Evolutionary conservation across 2,329 filamentous ascomycete species (phyloP), one percentile per base, ranked within the genome.

Genomic region (Coniochaeta ligniaria): DNA sequence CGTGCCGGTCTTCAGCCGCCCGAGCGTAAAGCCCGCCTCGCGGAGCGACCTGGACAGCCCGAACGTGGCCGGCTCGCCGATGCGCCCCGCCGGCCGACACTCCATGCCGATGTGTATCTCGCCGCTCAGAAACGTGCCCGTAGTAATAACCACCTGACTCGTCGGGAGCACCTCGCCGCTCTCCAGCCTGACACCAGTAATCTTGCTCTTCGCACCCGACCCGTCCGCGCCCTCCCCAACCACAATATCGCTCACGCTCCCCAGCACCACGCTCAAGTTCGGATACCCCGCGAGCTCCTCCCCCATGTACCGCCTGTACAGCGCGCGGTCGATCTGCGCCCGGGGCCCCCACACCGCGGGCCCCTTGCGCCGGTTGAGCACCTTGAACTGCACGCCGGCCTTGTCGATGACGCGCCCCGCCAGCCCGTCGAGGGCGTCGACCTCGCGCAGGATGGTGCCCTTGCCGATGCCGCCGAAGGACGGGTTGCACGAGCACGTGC

Each of bases 401-500:
- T 95, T 94, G 76, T 99, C 95, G 62, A 96, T 92, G 24, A 97
- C 88, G 38, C 91, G 84, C 0, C 92, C 93, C 0, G 92, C 89
- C 22, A 99, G 79, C 0, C 95, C 95, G 70, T 98, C 95, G 62
- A 99, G 80, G 0, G 95, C 95, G 77, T 99, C 95, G 35, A 99
- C 88, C 75, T 99, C 95, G 47, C 94, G 88, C 58, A 99, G 80
- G 79, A 99, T 97, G 11, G 91, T 98, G 17, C 95, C 95, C 73
- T 99, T 99, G 52, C 95, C 95, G 67, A 99, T 98, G n/a, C 95
- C 95, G 43, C 95, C 95, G 71, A 99, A 96, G 65, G 92, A 96
- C 1, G 94, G 94, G 72, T 98, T 98, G 77, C 94, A 98, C 38
- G 93, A 97, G 77, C 94, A 98, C 33, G 95, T 91, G 60, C 94